Base-by-base conservation (phyloP, 768 basidiomycete species). In the Amanita pallidorosea region DNA sequence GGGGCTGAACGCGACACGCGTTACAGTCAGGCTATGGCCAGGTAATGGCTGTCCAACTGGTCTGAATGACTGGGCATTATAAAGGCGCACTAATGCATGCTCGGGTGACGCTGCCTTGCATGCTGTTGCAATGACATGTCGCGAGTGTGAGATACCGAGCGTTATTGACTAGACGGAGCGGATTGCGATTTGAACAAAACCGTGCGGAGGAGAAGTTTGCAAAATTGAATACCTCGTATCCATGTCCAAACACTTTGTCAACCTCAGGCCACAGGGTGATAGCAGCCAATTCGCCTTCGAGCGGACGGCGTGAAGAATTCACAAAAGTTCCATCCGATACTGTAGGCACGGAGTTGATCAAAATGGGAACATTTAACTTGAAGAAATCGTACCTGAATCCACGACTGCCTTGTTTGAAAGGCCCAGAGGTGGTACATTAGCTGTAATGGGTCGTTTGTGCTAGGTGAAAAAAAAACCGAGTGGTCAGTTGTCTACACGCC, bases 241-340 rank as follows among this genome's bases (percentile, higher is more conserved):
- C 93, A 65, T 98, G 96, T 4, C 95, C 96, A 63, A 96, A 99
- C 0, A 99, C 73, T 63, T 99, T 99, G 59, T 98, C 96, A 1
- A 81, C 71, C 68, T 99, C 96, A 0, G 95, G 96, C 96, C 96
- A 99, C 1, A 98, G 72, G 0, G 95, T 98, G 13, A 79, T 76
- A 0, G 81, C 76, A 0, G 90, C 83, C 0, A 98, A 74, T 63
- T 97, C 93, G 9, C 88, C 90, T 61, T 98, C 96, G 51, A 91
- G 89, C 0, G 96, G 85, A n/a, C 76, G 68, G 46, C 74, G 63
- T 22, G 59, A 41, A 56, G 53, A 22, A 22, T 47, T 36, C 13
- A 41, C 3, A 23, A 53, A 11, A 22, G 34, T 12, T 15, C 47
- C 33, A 3, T 54, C 49, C 50, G 51, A 49, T 18, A 43, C 46